Base-by-base conservation (phyloP, 2,329 filamentous ascomycete genomes). In the Stagonosporopsis chrysanthemi region DNA sequence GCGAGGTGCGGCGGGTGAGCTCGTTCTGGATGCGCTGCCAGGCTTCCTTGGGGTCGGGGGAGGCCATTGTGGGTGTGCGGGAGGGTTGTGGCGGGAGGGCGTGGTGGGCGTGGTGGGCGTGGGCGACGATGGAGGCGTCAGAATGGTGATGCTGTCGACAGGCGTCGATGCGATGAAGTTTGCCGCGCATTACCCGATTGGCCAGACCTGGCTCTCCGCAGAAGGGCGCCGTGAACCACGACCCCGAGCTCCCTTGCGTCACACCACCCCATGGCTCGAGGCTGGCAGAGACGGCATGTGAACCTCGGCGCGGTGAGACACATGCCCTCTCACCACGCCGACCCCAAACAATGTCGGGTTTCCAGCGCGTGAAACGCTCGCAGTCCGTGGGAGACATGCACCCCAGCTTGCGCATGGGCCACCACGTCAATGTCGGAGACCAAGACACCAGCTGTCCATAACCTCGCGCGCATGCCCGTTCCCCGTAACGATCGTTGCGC, bases 1-100 rank as follows among this genome's bases (percentile, higher is more conserved):
- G 77, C 31, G 60, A 48, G 52, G 67, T 61, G 54, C 77, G 77
- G 68, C 82, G 71, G 50, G 77, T 81, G 66, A 88, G 81, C 60
- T 86, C 84, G 70, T 82, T 82, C 78, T 88, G 86, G 65, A 91
- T 79, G 69, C 83, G 83, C 76, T 83, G 81, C 84, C 86, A 90
- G 68, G 86, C 83, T 75, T 90, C 86, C 73, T 84, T 83, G 49
- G 88, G 87, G 73, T 88, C 86, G 64, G 79, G 72, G 49, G 67
- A 67, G 56, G 71, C 70, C 71, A 77, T 77, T 55, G 48, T 39
- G 43, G 50, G 12, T 19, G 60, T 44, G 64, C 54, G 57, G 33
- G 31, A 7, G 24, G 24, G 24, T 26, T 26, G 24, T 26, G 24
- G 24, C 24, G 36, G n/a, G 33, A 6, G 42, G 7, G 33, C 35